These are phyloP conservation scores for Termitomyces sp. DNA, from an alignment of 768 basidiomycete species.

Conservation along the genomic window DNA sequence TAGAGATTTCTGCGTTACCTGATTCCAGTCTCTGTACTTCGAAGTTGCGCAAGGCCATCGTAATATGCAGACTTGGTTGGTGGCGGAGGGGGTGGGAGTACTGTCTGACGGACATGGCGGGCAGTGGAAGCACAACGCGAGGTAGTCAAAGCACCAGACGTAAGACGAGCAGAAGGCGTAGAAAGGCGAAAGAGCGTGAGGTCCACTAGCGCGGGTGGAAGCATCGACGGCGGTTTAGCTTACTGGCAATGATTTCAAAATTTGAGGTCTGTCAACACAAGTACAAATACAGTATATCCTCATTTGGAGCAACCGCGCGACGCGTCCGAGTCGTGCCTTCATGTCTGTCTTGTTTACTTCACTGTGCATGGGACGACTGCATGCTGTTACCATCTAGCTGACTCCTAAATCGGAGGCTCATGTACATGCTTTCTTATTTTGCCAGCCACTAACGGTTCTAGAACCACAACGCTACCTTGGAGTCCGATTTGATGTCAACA, in stretches of 20 bases:
- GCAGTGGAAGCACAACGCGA: conserved; percentile 7
- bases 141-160: conserved; percentile 1
- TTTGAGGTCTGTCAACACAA: background rate
- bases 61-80: conserved; percentile 3
- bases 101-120: conserved; percentile 18
- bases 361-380: background rate
- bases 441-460: background rate
- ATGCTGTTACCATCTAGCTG: background rate
- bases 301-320: background rate
- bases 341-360: background rate
- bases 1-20: background rate
- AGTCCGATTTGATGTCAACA: background rate
- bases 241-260: background rate
- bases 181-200: conserved; percentile 21
- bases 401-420: background rate
- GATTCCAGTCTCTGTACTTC: background rate
- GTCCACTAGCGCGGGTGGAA: conserved; percentile 24
- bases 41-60: background rate
- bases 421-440: background rate
- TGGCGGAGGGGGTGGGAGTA: conserved; percentile 7
- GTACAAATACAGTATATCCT: background rate
- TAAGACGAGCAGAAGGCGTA: conserved; percentile 8
- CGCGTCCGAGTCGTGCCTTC: background rate
- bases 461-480: background rate
- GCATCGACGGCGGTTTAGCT: conserved; percentile 10